phyloP scores from a whole-genome alignment of 371 early-diverging fungal species.

The Mortierella sp. region DNA sequence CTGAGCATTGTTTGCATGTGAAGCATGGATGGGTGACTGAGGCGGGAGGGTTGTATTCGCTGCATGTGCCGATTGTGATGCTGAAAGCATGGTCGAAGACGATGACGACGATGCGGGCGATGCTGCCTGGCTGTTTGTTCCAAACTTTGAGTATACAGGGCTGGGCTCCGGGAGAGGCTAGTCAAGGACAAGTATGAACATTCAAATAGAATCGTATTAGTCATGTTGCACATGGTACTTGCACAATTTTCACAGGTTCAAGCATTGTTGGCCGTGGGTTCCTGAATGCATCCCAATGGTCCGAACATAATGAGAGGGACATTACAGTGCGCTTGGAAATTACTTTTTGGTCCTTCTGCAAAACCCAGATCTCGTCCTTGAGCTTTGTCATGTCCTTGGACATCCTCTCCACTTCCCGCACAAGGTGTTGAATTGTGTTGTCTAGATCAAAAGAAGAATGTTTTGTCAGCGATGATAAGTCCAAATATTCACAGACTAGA shows the following conservation, averaged over 20 bases:
- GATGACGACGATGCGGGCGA: constrained; percentile 1
- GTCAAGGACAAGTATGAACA: not conserved
- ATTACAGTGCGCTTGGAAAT: not conserved
- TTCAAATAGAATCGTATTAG: not conserved
- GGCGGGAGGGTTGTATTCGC: constrained; percentile 22
- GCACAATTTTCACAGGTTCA: not conserved
- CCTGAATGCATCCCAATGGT: not conserved
- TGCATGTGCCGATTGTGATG: constrained; percentile 27
- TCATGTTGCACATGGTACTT: not conserved
- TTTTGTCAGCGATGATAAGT: not conserved
- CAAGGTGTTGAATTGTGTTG: constrained; percentile 56
- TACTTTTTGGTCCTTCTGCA: constrained; percentile 56
- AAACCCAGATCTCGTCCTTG: constrained; percentile 53
- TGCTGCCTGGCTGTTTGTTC: constrained; percentile 29
- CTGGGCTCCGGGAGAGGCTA: constrained; percentile 61
- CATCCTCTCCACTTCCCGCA: constrained; percentile 51
- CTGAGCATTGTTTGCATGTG: constrained; percentile 15
- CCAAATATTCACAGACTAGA: not conserved
- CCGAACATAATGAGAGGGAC: not conserved
- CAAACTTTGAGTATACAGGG: constrained; percentile 45
- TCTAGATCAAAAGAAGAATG: constrained; percentile 19
- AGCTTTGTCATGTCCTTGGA: constrained; percentile 49
- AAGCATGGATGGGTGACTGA: constrained; percentile 37
- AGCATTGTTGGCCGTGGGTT: not conserved
- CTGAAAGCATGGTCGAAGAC: constrained; percentile 34